Conservation (phyloP, 306 rosid genomes). For the Glycyrrhiza uralensis region DNA sequence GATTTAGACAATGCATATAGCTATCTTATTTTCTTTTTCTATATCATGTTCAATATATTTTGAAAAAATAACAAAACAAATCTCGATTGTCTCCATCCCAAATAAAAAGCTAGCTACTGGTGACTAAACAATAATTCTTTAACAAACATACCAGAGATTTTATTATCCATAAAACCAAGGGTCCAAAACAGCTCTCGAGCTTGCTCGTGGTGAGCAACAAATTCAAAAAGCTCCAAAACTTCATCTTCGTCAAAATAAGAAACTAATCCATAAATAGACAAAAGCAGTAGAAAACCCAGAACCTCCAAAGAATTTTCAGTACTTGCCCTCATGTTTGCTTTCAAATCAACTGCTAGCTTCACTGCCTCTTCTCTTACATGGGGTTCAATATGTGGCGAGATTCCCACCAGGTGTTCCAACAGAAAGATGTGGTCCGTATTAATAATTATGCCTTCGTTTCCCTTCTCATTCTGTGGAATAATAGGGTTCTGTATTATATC, state of each 20-base stretch:
- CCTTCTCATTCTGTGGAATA: conserved; percentile 18
- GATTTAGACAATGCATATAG: neutral
- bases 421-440: conserved; percentile 19
- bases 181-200: conserved; percentile 35
- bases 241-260: conserved; percentile 38
- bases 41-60: neutral
- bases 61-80: neutral
- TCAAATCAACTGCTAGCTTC: conserved; percentile 50
- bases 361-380: conserved; percentile 43
- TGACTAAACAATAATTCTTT: neutral
- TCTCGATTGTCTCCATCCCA: neutral
- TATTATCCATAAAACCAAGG: conserved; percentile 40
- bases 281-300: conserved; percentile 50
- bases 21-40: neutral
- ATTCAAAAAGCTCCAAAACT: conserved; percentile 46
- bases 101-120: neutral
- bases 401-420: conserved; percentile 35
- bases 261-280: conserved; percentile 41
- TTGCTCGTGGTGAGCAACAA: conserved; percentile 37
- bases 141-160: conserved; percentile 45
- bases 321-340: conserved; percentile 23
- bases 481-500: conserved; percentile 35
- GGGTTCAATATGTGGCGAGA: conserved; percentile 40
- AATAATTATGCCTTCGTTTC: conserved; percentile 16
- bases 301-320: conserved; percentile 34